A percentile compares a stretch with the other conserved stretches of the same genome.
Evolutionary conservation across 164 flowering plant species (phyloP).

Genomic region (Macadamia integrifolia): DNA sequence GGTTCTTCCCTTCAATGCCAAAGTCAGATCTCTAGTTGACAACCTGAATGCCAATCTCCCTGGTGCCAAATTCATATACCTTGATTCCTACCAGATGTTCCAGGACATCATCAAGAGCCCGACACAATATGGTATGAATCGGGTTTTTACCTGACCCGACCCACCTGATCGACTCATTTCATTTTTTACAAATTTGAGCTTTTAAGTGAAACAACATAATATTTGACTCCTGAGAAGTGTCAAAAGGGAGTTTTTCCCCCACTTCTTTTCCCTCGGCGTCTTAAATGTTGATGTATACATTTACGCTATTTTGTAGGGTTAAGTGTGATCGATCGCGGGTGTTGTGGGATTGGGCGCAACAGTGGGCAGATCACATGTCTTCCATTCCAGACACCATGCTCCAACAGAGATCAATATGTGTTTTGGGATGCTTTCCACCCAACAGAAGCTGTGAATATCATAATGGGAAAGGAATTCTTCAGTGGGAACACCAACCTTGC

Average conservation of each 20-base stretch:
- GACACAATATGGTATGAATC: conserved; percentile 41
- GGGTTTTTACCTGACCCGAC: not conserved
- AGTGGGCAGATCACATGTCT: conserved; percentile 89
- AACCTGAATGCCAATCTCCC: conserved; percentile 56
- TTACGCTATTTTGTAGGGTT: conserved; percentile 39
- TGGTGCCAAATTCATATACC: conserved; percentile 44
- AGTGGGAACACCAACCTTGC: conserved; percentile 37
- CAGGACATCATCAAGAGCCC: conserved; percentile 42
- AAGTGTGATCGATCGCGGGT: conserved; percentile 55
- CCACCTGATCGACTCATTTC: not conserved
- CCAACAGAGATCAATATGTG: conserved; percentile 52
- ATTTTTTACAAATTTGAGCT: not conserved
- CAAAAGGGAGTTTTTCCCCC: too few relatives aligned
- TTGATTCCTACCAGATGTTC: conserved; percentile 51
- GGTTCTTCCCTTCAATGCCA: conserved; percentile 51
- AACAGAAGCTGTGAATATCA: conserved; percentile 65
- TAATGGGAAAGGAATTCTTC: conserved; percentile 63
- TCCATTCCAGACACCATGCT: conserved; percentile 79
- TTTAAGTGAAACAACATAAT: not conserved
- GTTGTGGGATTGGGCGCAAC: conserved; percentile 89
- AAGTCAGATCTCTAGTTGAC: conserved; percentile 49
- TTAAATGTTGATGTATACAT: not conserved
- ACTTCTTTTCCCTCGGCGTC: too few relatives aligned
- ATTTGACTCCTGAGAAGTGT: not conserved
- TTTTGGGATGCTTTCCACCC: conserved; percentile 99